phyloP scores from a whole-genome alignment of 2,329 filamentous ascomycete species.

The Fusarium guadeloupense region DNA sequence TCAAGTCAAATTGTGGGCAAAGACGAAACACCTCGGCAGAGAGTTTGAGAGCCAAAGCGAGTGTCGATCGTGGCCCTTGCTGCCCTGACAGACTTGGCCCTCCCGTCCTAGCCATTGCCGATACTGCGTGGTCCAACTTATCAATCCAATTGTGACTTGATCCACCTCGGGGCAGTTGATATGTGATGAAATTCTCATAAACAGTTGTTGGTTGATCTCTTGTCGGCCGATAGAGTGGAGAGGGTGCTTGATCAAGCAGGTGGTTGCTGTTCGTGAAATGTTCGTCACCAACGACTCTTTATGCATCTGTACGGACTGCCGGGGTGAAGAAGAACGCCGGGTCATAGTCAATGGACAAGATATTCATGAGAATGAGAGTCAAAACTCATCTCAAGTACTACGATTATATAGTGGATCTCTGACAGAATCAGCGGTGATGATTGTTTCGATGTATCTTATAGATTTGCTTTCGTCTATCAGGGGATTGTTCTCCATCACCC shows the following conservation, averaged over 20 bases:
- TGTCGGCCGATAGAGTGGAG: slow-evolving; percentile 20
- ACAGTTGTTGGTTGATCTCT: slow-evolving; percentile 34
- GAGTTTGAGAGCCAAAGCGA: slow-evolving; percentile 21
- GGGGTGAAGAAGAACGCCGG: background rate
- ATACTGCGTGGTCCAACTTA: slow-evolving; percentile 15
- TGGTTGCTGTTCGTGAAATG: slow-evolving; percentile 8
- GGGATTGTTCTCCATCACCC: too few species aligned
- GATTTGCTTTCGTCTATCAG: too few species aligned
- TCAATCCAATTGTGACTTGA: slow-evolving; percentile 6
- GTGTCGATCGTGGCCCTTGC: slow-evolving; percentile 30
- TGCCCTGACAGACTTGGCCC: slow-evolving; percentile 29
- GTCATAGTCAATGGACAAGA: too few species aligned
- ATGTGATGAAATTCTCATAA: slow-evolving; percentile 19
- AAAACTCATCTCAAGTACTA: too few species aligned
- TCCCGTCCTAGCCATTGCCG: slow-evolving; percentile 28
- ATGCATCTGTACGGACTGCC: slow-evolving; percentile 18
- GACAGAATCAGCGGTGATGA: too few species aligned
- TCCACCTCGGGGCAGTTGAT: slow-evolving; percentile 12
- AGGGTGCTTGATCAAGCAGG: slow-evolving; percentile 36
- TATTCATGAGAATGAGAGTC: too few species aligned
- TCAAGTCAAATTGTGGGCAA: slow-evolving; percentile 16
- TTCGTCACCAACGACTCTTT: slow-evolving; percentile 38
- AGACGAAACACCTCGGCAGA: slow-evolving; percentile 26
- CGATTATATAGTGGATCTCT: too few species aligned
- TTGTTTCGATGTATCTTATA: too few species aligned